Evolutionary conservation across 2,329 filamentous ascomycete species (phyloP).

Genomic region (Aspergillus oerlinghausenensis): DNA sequence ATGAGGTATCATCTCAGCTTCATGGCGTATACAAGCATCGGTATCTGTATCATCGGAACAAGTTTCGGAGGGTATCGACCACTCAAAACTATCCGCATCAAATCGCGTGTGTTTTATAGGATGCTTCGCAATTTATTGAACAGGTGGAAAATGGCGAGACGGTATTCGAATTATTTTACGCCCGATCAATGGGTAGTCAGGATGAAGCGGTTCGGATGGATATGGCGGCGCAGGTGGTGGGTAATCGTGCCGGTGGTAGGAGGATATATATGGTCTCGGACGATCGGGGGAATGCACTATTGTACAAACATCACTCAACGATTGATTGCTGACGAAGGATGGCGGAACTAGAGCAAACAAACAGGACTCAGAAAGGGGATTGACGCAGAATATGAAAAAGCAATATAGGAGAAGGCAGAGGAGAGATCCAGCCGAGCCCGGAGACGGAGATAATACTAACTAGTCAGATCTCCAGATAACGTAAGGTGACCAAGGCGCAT

Average conservation of each 20-base stretch:
- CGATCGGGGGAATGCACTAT: not conserved
- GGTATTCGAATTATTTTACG: not conserved
- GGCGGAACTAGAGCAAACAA: conserved; percentile 3
- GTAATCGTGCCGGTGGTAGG: not conserved
- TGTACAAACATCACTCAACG: not conserved
- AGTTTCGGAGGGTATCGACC: not conserved
- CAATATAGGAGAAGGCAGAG: conserved; percentile 1
- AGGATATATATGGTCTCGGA: not conserved
- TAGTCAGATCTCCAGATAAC: conserved; percentile 17
- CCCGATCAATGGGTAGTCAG: not conserved
- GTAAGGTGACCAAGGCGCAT: conserved; percentile 2
- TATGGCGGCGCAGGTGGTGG: not conserved
- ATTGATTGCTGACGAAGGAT: not conserved
- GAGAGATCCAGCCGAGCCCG: conserved; percentile 14
- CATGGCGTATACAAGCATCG: conserved; percentile 30
- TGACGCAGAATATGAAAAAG: not conserved
- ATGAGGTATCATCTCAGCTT: conserved; percentile 39
- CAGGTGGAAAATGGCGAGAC: not conserved
- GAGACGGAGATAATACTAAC: conserved; percentile 11
- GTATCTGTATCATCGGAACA: conserved; percentile 21
- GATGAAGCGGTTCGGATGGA: not conserved
- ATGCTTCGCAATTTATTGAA: not conserved
- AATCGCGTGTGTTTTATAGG: not conserved
- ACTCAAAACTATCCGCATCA: not conserved
- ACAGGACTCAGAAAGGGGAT: not conserved